Base-by-base conservation (phyloP, 306 rosid species). In the Vigna unguiculata region DNA sequence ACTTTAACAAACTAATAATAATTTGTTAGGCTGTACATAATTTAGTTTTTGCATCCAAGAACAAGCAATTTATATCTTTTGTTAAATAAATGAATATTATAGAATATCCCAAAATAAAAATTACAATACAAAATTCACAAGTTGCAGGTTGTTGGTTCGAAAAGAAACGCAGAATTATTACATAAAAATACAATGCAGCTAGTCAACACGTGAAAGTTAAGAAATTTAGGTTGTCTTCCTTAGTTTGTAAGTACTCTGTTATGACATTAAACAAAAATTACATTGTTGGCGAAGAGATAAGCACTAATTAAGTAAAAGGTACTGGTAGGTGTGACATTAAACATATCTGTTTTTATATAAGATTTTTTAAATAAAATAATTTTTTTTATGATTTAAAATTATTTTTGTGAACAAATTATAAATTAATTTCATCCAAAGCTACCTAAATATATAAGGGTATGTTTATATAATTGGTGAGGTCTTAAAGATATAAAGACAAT, bases 201-300 rank as follows among this genome's bases (percentile, higher is more conserved):
- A 15, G 28, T 64, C 12, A 40, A 17, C 19, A 19, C 11, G 32
- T 64, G 19, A 14, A 21, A 43, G 54, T 43, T 20, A 66, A 41
- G 13, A 64, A 24, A 43, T 21, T 40, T 41, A 41, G 36, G 20
- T 43, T 66, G 36, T 1, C n/a, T 40, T 65, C 3, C 71, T 41
- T 66, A 66, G 53, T 19, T 66, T 20, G 15, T 66, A 21, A 43
- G 71, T 41, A 41, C 32, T 19, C 40, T 60, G 67, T 32, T 6
- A 41, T 10, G 46, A 41, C 11, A 41, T 14, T 41, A 0, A 9
- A 10, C 13, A 0, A 41, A 41, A 41, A 41, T 2, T 9, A 41
- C 65, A 5, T 59, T 65, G 71, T 41, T 5, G 1, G 0, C 13
- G 34, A 41, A 65, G 52, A 41, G 3, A 20, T 10, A 20, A 41